phyloP scores from a whole-genome alignment of 768 basidiomycete species.

The Calocera viscosa region DNA sequence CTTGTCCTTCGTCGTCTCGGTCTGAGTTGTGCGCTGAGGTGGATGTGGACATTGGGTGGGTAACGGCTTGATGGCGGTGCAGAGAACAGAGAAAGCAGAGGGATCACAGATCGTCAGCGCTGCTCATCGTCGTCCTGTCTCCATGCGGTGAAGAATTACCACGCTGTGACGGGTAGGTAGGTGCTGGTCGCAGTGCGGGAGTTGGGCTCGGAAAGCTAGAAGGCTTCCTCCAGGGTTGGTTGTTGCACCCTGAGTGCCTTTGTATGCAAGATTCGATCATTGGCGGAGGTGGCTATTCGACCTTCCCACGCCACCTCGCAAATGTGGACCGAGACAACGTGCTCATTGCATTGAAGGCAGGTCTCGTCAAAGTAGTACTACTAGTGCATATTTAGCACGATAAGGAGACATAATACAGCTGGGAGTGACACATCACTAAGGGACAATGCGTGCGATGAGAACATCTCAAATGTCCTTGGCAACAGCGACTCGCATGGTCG shows the following conservation, averaged over 20 bases:
- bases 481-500: not conserved
- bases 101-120: not conserved
- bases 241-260: not conserved
- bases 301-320: not conserved
- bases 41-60: not conserved
- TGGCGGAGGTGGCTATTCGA: not conserved
- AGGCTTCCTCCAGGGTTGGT: not conserved
- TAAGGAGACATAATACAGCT: not conserved
- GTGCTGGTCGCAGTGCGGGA: too few relatives aligned
- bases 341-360: not conserved
- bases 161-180: not conserved
- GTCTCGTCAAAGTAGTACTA: not conserved
- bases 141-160: not conserved
- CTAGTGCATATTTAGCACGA: not conserved
- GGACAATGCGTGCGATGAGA: not conserved
- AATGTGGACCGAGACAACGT: not conserved
- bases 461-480: not conserved
- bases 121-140: not conserved
- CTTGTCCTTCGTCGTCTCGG: not conserved
- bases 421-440: not conserved
- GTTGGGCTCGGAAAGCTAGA: not conserved
- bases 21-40: not conserved
- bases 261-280: not conserved
- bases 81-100: not conserved
- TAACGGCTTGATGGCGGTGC: not conserved